phyloP scores from a whole-genome alignment of 805 yeast genomes.

The Metschnikowia lachancei region DNA sequence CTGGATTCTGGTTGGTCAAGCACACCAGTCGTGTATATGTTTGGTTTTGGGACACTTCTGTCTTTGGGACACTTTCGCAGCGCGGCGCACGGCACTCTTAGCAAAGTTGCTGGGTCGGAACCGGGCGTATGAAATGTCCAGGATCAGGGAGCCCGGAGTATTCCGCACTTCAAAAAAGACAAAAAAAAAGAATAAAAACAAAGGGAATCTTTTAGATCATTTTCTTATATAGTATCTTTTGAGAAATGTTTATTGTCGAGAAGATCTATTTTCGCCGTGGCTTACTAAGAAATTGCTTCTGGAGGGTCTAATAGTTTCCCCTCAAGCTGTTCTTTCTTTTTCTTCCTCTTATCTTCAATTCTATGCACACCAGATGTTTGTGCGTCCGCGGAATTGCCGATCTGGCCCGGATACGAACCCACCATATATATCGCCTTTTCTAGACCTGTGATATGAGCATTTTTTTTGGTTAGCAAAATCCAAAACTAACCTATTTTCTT shows the following conservation, averaged over 20 bases:
- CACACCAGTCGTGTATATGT: too few relatives aligned
- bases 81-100: neutral
- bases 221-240: too few relatives aligned
- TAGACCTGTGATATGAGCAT: too few relatives aligned
- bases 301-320: neutral
- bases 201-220: too few relatives aligned
- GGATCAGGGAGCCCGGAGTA: neutral
- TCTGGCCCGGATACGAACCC: neutral
- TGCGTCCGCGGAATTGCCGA: slow-evolving; percentile 9
- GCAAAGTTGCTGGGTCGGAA: neutral
- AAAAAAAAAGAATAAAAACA: too few relatives aligned
- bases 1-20: too few relatives aligned
- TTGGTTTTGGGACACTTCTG: slow-evolving; percentile 9
- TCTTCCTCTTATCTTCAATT: slow-evolving; percentile 2
- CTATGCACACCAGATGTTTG: neutral
- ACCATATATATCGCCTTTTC: too few relatives aligned
- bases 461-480: too few relatives aligned
- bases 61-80: slow-evolving; percentile 10
- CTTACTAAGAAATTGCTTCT: neutral
- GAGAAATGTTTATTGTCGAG: too few relatives aligned
- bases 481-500: neutral
- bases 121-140: neutral
- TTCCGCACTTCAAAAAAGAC: neutral
- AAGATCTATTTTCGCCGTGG: too few relatives aligned
- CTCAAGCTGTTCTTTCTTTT: neutral